Evolutionary conservation across 1,139 yeast genomes (phyloP), one percentile per base, ranked within the genome.

Genomic region (Trichomonascaceae sp.): DNA sequence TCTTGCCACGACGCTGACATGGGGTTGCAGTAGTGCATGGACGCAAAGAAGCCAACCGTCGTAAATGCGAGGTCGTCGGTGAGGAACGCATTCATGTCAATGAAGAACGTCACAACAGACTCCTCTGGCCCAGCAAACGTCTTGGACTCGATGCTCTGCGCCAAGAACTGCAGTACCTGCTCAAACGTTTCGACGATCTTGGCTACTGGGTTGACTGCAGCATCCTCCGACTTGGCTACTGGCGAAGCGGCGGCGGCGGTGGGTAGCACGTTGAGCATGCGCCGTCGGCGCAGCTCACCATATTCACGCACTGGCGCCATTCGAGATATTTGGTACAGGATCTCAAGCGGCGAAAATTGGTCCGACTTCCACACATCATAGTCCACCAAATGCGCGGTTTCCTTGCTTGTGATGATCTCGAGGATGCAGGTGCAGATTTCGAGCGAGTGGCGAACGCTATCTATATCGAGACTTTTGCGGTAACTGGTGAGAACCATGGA

Each of bases 1-100:
- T 59, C 62, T 30, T 57, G 55, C 81, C 85, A 76, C 14, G 63
- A 54, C 0, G 69, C 62, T 29, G 65, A 57, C n/a, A 73, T 48
- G 5, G 74, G 67, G 1, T 74, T 62, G 45, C 85, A 76, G 17
- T 66, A 46, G 34, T 65, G 65, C 35, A 67, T 71, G n/a, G 64
- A 62, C 1, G 57, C 54, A 47, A 71, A 76, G 45, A 60, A 67
- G 5, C 59, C 51, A 26, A 74, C 52, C 1, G 74, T 64, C 37
- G 64, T 63, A 11, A 54, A 43, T 4, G 65, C 60, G 9, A 59
- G 58, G 3, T 53, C 52, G 1, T 57, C 58, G 3, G 67, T 56
- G 23, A 72, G 41, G 33, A 52, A 51, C 6, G 52, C 56, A 27
- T 65, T 50, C 44, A 69, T 52, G 9, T 49, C 47, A 29, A 71